Evolutionary conservation across 805 yeast species (phyloP).

Genomic region (Candida coleopterorum): DNA sequence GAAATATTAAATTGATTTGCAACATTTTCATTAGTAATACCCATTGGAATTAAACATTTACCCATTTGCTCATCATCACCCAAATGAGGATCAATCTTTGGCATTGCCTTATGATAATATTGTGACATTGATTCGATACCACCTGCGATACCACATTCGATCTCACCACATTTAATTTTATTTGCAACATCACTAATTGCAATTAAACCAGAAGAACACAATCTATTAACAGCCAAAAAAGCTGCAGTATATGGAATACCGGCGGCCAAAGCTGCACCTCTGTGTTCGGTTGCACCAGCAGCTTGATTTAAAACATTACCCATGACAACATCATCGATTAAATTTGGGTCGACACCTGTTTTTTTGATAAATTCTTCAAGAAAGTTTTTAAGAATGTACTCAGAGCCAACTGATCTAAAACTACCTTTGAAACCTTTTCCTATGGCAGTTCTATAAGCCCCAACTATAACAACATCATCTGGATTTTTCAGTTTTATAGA

Average conservation of each 20-base stretch:
- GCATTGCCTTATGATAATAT: slow-evolving; percentile 71
- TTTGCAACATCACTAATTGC: slow-evolving; percentile 87
- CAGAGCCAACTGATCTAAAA: slow-evolving; percentile 79
- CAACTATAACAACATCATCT: slow-evolving; percentile 87
- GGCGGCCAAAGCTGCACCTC: slow-evolving; percentile 88
- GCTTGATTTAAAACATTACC: slow-evolving; percentile 92
- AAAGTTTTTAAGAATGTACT: slow-evolving; percentile 66
- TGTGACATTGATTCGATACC: slow-evolving; percentile 96
- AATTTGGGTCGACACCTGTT: slow-evolving; percentile 41
- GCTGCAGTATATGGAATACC: slow-evolving; percentile 82
- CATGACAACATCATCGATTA: slow-evolving; percentile 79
- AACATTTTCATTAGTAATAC: slow-evolving; percentile 90
- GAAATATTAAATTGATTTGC: slow-evolving; percentile 60
- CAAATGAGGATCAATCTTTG: slow-evolving; percentile 36
- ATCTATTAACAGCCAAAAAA: slow-evolving; percentile 83
- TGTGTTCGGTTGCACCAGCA: slow-evolving; percentile 92
- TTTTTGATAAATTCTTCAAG: slow-evolving; percentile 57
- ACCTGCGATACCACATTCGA: slow-evolving; percentile 83
- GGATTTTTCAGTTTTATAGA: slow-evolving; percentile 54
- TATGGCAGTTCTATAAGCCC: slow-evolving; percentile 87
- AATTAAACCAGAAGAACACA: slow-evolving; percentile 91
- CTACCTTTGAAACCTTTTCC: slow-evolving; percentile 84
- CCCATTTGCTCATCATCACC: slow-evolving; percentile 34
- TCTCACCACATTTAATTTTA: slow-evolving; percentile 83
- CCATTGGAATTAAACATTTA: slow-evolving; percentile 92